phyloP scores from a whole-genome alignment of 345 rosid genomes.

The Linum trigynum region DNA sequence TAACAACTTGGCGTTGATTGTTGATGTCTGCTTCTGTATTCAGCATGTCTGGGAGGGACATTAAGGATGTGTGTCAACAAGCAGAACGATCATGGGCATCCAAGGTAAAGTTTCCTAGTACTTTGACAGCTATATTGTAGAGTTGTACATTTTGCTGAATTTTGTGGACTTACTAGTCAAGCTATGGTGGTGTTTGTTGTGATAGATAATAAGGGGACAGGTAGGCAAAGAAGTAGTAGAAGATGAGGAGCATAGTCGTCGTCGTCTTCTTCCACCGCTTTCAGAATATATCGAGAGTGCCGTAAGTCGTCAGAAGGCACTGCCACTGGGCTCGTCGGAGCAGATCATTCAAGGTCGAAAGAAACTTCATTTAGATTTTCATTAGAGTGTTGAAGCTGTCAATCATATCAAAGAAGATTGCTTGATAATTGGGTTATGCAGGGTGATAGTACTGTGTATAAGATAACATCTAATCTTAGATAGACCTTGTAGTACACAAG shows the following conservation, averaged over 20 bases:
- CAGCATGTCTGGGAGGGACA: constrained; percentile 94
- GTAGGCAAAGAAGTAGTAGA: constrained; percentile 30
- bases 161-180: not conserved
- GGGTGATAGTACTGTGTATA: no score
- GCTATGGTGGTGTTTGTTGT: not conserved
- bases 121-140: not conserved
- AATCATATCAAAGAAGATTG: no score
- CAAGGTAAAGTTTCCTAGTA: constrained; percentile 33
- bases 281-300: constrained; percentile 65
- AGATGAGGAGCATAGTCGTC: not conserved
- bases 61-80: constrained; percentile 77
- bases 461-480: no score
- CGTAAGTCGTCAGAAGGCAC: constrained; percentile 35
- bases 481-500: no score
- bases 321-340: constrained; percentile 25
- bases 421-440: no score
- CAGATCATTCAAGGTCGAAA: constrained; percentile 22
- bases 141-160: not conserved
- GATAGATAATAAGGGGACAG: constrained; percentile 65
- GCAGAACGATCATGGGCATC: constrained; percentile 96
- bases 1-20: not conserved
- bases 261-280: constrained; percentile 47
- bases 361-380: constrained; percentile 40
- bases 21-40: not conserved
- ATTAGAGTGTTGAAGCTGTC: no score